These are phyloP conservation scores for Piper longum DNA, from an alignment of 164 flowering plant species.

Conservation along the genomic window DNA sequence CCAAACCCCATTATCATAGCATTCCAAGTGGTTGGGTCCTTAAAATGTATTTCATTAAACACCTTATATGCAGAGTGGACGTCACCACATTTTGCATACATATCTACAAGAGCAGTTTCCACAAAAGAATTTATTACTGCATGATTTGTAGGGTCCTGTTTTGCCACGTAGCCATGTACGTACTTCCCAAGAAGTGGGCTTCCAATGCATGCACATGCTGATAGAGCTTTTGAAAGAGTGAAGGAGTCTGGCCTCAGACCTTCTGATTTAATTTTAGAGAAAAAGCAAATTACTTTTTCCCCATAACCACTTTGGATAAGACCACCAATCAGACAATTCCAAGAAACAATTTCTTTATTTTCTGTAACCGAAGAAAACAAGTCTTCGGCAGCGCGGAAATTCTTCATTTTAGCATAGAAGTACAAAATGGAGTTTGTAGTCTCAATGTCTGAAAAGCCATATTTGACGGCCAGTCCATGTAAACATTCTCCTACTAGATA, in stretches of 20 bases:
- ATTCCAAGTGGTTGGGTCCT: conserved; percentile 6
- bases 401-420: conserved; percentile 8
- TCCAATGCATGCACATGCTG: conserved; percentile 9
- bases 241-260: conserved; percentile 6
- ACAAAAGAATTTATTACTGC: conserved; percentile 1
- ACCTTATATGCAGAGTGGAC: conserved; percentile 9
- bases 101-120: conserved; percentile 10
- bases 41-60: conserved; percentile 3
- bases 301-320: conserved; percentile 3
- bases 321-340: conserved; percentile 13
- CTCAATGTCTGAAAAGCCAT: conserved; percentile 6
- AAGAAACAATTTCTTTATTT: conserved; percentile 8
- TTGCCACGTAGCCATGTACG: conserved; percentile 4
- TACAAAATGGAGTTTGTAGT: conserved; percentile 6
- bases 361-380: conserved; percentile 4
- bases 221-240: conserved; percentile 8
- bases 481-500: conserved; percentile 7
- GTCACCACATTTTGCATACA: conserved; percentile 15
- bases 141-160: neutral
- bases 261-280: conserved; percentile 4
- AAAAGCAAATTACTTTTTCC: conserved; percentile 4
- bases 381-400: conserved; percentile 2
- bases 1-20: conserved; percentile 10
- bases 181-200: conserved; percentile 1
- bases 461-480: conserved; percentile 9